A percentile compares a stretch with the other conserved stretches of the same genome.
Conservation (phyloP, 257 asterid genomes). For the Eustoma russellianum region DNA sequence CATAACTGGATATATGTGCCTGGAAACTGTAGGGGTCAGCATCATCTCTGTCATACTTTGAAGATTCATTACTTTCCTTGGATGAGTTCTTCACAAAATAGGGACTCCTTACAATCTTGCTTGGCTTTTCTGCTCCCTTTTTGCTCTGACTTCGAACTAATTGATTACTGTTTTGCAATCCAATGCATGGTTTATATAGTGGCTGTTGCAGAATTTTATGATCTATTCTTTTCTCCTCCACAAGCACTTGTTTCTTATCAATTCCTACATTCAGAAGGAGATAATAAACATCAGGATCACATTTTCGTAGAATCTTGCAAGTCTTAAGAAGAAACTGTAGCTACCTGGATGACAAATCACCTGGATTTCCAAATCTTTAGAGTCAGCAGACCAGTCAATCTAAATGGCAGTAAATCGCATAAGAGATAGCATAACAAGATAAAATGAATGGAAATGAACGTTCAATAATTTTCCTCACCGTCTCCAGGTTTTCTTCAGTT, state of each 20-base stretch:
- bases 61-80: conserved; percentile 9
- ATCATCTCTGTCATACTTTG: conserved; percentile 8
- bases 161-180: conserved; percentile 37
- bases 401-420: conserved; percentile 8
- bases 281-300: background rate
- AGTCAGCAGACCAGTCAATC: conserved; percentile 24
- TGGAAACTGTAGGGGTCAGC: conserved; percentile 8
- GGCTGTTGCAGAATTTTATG: conserved; percentile 22
- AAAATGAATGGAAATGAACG: no score
- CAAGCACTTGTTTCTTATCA: conserved; percentile 14
- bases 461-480: conserved; percentile 12
- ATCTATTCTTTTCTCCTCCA: conserved; percentile 14
- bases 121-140: conserved; percentile 10
- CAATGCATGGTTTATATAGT: conserved; percentile 52
- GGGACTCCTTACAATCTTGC: conserved; percentile 22
- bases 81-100: conserved; percentile 19
- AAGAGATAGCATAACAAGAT: no score
- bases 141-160: conserved; percentile 20
- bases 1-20: conserved; percentile 5
- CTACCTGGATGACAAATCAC: conserved; percentile 38
- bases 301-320: background rate
- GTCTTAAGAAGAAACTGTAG: background rate
- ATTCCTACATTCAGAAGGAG: conserved; percentile 19
- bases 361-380: conserved; percentile 19
- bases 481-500: conserved; percentile 13